Evolutionary conservation across 345 rosid species (phyloP).

Genomic region (Physaria fendleri): DNA sequence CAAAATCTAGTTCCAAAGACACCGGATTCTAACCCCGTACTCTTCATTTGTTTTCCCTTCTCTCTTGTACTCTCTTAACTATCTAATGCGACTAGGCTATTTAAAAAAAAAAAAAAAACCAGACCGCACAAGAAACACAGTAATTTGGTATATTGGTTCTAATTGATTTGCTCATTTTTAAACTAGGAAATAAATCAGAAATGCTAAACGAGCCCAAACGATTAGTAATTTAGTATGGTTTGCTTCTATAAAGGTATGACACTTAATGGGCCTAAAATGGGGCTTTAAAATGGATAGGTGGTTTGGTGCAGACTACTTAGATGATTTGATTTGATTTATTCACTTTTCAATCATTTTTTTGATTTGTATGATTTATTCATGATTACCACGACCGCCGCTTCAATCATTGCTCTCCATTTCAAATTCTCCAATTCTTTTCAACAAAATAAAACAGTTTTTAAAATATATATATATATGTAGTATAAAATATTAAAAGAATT

Average conservation of each 20-base stretch:
- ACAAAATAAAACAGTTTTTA: neutral
- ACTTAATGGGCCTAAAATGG: conserved; percentile 7
- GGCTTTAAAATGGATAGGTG: neutral
- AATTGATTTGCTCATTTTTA: too few relatives aligned
- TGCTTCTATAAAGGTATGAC: neutral
- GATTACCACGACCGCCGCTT: too few relatives aligned
- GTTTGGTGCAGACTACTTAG: conserved; percentile 14
- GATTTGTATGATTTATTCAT: too few relatives aligned
- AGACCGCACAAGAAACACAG: too few relatives aligned
- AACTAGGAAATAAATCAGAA: neutral
- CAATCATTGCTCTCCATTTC: conserved; percentile 30
- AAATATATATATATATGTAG: too few relatives aligned
- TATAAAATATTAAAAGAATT: too few relatives aligned
- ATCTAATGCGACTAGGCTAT: too few relatives aligned
- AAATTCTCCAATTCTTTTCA: neutral
- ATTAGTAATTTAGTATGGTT: neutral
- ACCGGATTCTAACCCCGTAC: too few relatives aligned
- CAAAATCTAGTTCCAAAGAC: too few relatives aligned
- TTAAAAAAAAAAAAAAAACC: too few relatives aligned
- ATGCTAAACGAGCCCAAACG: neutral
- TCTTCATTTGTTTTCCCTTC: neutral
- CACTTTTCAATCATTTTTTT: conserved; percentile 17
- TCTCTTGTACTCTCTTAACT: too few relatives aligned
- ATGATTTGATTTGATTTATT: neutral
- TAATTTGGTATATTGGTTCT: neutral